These are phyloP conservation scores for Eutrema japonicum DNA, from an alignment of 345 rosid genomes.

Conservation along the genomic window DNA sequence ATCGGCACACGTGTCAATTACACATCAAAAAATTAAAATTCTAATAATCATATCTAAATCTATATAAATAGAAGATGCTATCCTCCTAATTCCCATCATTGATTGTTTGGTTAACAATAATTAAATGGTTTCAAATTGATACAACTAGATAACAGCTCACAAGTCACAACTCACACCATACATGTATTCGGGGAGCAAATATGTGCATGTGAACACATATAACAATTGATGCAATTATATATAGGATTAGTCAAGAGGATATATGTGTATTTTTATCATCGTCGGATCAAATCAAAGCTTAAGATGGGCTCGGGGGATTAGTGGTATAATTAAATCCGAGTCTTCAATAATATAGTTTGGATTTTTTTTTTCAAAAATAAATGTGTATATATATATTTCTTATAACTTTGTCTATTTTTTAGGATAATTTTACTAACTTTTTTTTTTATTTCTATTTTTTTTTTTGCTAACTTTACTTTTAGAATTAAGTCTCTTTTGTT, in stretches of 20 bases:
- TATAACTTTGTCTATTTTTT: no score
- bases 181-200: background rate
- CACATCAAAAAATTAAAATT: no score
- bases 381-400: no score
- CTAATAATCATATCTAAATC: no score
- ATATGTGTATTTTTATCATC: background rate
- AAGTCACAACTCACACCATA: slow-evolving; percentile 21
- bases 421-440: no score
- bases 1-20: no score
- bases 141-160: slow-evolving; percentile 29
- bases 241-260: background rate
- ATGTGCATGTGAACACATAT: slow-evolving; percentile 21
- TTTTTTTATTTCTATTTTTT: no score
- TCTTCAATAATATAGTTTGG: slow-evolving; percentile 11
- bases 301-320: slow-evolving; percentile 13
- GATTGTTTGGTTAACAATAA: slow-evolving; percentile 3
- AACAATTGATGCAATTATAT: background rate
- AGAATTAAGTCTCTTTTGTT: no score
- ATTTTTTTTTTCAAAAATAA: no score
- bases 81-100: slow-evolving; percentile 16
- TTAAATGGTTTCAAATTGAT: slow-evolving; percentile 5
- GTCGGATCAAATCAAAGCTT: slow-evolving; percentile 16
- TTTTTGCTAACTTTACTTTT: no score
- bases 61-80: slow-evolving; percentile 1
- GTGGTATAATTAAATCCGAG: background rate